phyloP scores from a whole-genome alignment of 75 land plant genomes.

The Cupressus sempervirens region DNA sequence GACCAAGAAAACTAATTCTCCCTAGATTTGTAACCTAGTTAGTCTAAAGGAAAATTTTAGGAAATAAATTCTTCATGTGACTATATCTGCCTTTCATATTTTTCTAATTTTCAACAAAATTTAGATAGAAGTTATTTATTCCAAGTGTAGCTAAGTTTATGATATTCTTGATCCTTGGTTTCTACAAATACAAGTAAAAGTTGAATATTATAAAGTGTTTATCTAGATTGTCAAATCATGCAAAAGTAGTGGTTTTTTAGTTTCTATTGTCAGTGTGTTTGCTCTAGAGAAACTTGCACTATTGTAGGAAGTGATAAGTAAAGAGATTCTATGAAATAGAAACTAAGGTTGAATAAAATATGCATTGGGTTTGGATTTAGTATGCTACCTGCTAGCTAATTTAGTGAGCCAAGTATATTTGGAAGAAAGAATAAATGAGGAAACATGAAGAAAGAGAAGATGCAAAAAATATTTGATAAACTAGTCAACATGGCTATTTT shows the following conservation, averaged over 20 bases:
- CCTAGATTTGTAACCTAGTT: background rate
- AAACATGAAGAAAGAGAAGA: background rate
- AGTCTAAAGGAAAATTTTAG: background rate
- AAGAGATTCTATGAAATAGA: background rate
- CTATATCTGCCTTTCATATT: background rate
- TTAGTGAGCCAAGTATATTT: background rate
- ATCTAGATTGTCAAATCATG: conserved; percentile 3
- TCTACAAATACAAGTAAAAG: background rate
- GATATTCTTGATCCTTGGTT: background rate
- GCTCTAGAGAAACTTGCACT: background rate
- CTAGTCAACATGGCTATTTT: background rate
- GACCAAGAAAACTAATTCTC: background rate
- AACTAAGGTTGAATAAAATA: background rate
- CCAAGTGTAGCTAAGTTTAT: background rate
- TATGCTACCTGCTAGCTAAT: background rate
- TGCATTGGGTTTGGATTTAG: background rate
- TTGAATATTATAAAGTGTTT: background rate
- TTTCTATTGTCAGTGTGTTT: background rate
- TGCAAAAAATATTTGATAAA: background rate
- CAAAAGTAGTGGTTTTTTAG: background rate
- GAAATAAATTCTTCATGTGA: background rate
- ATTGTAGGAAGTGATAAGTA: background rate
- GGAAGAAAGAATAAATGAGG: background rate
- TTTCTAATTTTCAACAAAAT: background rate
- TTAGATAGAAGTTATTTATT: background rate